Evolutionary conservation across 1,284 basidiomycete genomes (phyloP), one percentile per base, ranked within the genome.

Genomic region (Ustilago sp.): DNA sequence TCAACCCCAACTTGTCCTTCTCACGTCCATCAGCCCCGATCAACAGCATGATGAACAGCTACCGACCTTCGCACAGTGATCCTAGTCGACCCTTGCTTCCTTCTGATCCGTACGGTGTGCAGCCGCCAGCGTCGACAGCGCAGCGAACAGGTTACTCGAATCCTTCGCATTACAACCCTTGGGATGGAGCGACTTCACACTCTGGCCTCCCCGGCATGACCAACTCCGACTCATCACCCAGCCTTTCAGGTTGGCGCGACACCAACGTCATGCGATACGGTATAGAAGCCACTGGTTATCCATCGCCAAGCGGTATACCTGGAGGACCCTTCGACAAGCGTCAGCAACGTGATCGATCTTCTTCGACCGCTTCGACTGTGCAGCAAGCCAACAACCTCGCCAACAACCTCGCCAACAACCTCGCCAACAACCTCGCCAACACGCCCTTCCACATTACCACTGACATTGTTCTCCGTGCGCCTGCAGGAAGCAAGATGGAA

Each of bases 391-490:
- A 71, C 53, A 53, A 56, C 19, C 62, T 74, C 11, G 72, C 76
- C 57, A 78, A 71, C 53, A 53, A 56, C 19, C 62, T 74, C 11
- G 72, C 76, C 57, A 78, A 68, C 31, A 78, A 56, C 19, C 62
- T 74, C 11, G 72, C 76, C 57, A 78, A 71, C 53, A 53, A 56
- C 19, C 62, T 74, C 11, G 72, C 76, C 57, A 78, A 68, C 31
- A 78, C 76, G 17, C 69, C 74, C 0, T 79, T 67, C 64, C 71
- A 76, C 62, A 67, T 76, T 55, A 80, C 76, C 45, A 69, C 67
- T 17, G 78, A 80, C n/a, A 80, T 80, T 47, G 72, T 80, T 4
- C 66, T 80, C 34, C 72, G 76, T 23, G 75, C 75, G 17, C 76
- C 69, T 9, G 50, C 65, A 1, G 79, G 79, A 23, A 77, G 68